Evolutionary conservation across 768 basidiomycete species (phyloP), one percentile per base, ranked within the genome.

Genomic region (Suillus cothurnatus): DNA sequence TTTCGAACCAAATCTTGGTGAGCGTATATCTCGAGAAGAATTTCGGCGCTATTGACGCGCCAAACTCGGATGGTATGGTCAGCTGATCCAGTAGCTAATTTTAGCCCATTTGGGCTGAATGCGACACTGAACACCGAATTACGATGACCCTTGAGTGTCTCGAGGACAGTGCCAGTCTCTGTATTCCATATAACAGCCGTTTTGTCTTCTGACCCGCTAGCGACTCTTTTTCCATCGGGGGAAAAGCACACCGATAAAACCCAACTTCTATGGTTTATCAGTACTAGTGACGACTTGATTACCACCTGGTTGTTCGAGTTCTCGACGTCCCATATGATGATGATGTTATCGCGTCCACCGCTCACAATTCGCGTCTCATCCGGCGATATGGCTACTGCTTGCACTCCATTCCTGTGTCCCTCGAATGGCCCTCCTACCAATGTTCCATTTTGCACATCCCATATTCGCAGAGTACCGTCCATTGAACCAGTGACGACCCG

Each of bases 31-130:
- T 74, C 69, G 23, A 74, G 49, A 38, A 61, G 43, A 36, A 23
- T 32, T n/a, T 23, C 32, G 21, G 45, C 32, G 15, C 31, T 50
- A n/a, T 28, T 8, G n/a, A n/a, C 15, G 31, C 38, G 17, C 61
- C 61, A 50, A 45, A 61, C 38, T 9, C 61, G 47, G 26, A 78
- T 74, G 32, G 61, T 49, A n/a, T 23, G 23, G 77, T 6, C 80
- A 78, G 38, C n/a, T 34, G 60, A 67, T 5, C 67, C 67, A 28
- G 58, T 49, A 5, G 63, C 68, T 45, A 86, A 70, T 58, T 78
- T 74, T 45, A 74, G 75, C 6, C 80, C 80, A 69, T 84, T 79
- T 28, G 81, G 81, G 4, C 82, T 82, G 64, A 82, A 78, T 65
- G 73, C 69, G 53, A 82, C 80, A 9, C 15, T 23, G 19, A 23